Evolutionary conservation across 352 stramenopile species (phyloP).

Genomic region (Blastocystis sp.): DNA sequence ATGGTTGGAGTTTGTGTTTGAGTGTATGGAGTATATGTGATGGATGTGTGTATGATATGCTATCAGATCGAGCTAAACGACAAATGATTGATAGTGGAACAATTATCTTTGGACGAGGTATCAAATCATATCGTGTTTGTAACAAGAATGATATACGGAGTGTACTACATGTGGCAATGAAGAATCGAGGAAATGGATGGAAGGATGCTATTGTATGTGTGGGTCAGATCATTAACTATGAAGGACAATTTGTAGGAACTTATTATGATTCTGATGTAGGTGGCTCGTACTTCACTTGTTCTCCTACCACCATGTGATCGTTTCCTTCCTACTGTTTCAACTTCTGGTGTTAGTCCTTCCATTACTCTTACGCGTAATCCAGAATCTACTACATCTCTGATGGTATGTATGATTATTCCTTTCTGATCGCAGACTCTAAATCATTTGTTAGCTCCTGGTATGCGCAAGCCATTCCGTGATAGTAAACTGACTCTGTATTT

Average conservation of each 20-base stretch:
- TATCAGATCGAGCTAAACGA: neutral
- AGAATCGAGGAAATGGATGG: neutral
- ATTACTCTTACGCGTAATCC: neutral
- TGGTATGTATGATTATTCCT: neutral
- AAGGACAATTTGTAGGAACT: neutral
- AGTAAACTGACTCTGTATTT: conserved; percentile 46
- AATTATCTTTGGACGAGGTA: conserved; percentile 42
- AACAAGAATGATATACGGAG: neutral
- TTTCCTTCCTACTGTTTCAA: neutral
- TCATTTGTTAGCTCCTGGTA: neutral
- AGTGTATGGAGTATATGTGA: neutral
- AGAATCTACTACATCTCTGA: neutral
- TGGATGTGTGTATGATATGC: neutral
- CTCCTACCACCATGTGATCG: conserved; percentile 30
- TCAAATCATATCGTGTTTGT: conserved; percentile 5
- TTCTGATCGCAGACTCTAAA: neutral
- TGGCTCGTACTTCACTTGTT: neutral
- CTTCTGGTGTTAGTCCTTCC: neutral
- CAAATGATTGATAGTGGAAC: conserved; percentile 36
- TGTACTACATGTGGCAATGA: neutral
- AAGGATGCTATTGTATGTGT: neutral
- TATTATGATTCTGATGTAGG: neutral
- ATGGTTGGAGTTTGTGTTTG: neutral
- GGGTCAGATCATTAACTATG: neutral
- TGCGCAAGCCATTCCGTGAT: conserved; percentile 32